These are phyloP conservation scores for Myriangium duriaei DNA, from an alignment of 2,329 filamentous ascomycete genomes.

Conservation along the genomic window DNA sequence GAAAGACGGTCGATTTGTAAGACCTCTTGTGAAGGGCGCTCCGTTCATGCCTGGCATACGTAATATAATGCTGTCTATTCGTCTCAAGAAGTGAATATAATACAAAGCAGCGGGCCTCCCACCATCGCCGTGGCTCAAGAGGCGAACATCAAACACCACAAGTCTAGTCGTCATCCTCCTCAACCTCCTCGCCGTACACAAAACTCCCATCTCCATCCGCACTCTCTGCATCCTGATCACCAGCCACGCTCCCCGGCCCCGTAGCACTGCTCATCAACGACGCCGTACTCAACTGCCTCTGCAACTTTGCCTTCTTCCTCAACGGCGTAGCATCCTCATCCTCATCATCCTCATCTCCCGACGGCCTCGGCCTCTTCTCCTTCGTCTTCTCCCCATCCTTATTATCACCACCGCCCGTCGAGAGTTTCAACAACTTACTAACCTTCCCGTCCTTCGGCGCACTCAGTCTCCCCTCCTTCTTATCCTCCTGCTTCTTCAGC, in stretches of 20 bases:
- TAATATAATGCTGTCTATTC: no score
- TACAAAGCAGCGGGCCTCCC: no score
- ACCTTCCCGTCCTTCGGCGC: conserved; percentile 14
- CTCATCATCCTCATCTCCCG: conserved; percentile 22
- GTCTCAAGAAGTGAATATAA: no score
- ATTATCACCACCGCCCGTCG: conserved; percentile 15
- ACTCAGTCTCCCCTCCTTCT: conserved; percentile 26
- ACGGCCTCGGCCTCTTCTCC: conserved; percentile 20
- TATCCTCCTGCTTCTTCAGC: conserved; percentile 33
- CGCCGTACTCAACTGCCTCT: conserved; percentile 22
- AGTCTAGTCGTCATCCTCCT: conserved; percentile 18
- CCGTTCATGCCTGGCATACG: no score
- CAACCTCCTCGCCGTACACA: conserved; percentile 18
- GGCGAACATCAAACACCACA: no score
- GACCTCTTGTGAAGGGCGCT: no score
- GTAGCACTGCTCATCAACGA: conserved; percentile 16
- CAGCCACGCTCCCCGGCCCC: conserved; percentile 12
- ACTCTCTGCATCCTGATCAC: conserved; percentile 5
- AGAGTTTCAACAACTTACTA: conserved; percentile 22
- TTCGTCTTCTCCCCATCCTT: conserved; percentile 16
- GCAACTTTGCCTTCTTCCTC: conserved; percentile 27
- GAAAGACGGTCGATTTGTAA: no score
- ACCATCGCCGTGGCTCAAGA: no score
- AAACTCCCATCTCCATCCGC: conserved; percentile 22
- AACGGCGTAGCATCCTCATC: conserved; percentile 19